phyloP scores from a whole-genome alignment of 2,329 filamentous ascomycete genomes.

The Fusarium tanahbumbuense region DNA sequence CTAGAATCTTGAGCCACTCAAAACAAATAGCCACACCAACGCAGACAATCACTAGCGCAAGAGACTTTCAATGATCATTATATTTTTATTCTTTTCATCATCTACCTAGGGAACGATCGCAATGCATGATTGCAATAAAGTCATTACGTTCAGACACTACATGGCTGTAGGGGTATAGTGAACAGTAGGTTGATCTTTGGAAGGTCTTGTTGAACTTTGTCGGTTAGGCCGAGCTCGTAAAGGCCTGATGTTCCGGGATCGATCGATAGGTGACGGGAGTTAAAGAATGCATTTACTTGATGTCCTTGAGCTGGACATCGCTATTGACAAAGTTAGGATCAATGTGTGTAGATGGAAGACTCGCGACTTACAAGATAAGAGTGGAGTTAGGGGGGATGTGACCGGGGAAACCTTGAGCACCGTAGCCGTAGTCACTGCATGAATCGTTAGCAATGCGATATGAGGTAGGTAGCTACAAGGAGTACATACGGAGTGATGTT shows the following conservation, averaged over 20 bases:
- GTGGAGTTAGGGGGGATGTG: constrained; percentile 80
- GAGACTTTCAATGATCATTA: not conserved
- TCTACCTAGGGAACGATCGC: constrained; percentile 7
- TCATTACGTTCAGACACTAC: not conserved
- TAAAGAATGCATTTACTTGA: constrained; percentile 57
- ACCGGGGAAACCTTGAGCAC: constrained; percentile 76
- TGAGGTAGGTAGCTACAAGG: not conserved
- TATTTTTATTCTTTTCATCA: constrained; percentile 19
- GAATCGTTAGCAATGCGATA: constrained; percentile 31
- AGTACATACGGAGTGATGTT: constrained; percentile 70
- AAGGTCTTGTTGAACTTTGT: not conserved
- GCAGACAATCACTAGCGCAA: not conserved
- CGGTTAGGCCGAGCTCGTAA: not conserved
- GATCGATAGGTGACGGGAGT: constrained; percentile 10
- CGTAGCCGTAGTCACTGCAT: constrained; percentile 73
- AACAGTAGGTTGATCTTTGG: constrained; percentile 6
- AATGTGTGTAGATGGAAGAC: not conserved
- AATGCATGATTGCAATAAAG: not conserved
- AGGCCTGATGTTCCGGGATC: constrained; percentile 14
- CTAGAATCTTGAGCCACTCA: not conserved
- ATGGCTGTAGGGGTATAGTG: constrained; percentile 24
- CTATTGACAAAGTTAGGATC: constrained; percentile 53
- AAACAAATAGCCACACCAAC: not conserved
- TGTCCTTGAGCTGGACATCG: constrained; percentile 75
- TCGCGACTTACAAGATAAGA: constrained; percentile 85